phyloP scores from a whole-genome alignment of 495 filamentous ascomycete genomes.

The Acidiella bohemica region DNA sequence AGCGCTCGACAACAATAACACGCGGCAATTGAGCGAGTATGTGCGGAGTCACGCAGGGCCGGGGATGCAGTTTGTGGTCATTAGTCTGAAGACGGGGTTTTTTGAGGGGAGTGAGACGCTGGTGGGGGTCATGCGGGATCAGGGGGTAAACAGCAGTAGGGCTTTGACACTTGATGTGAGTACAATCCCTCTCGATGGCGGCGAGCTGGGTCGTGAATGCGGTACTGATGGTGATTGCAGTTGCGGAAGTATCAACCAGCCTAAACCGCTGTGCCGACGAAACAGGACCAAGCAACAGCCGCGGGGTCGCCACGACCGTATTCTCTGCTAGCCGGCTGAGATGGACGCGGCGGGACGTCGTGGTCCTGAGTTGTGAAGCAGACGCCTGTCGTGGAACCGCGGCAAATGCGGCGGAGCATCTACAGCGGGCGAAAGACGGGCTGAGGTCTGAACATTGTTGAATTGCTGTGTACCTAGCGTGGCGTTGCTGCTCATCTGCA shows the following conservation, averaged over 20 bases:
- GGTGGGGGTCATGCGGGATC: conserved; percentile 90
- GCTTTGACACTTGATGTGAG: conserved; percentile 91
- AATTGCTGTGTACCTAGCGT: too few species aligned
- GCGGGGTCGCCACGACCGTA: too few species aligned
- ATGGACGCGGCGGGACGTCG: too few species aligned
- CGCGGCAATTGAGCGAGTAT: conserved; percentile 87
- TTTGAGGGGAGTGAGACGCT: conserved; percentile 90
- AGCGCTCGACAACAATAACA: conserved; percentile 91
- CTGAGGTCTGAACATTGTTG: too few species aligned
- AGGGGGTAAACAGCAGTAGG: conserved; percentile 76
- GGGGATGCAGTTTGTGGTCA: conserved; percentile 98
- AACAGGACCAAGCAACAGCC: too few species aligned
- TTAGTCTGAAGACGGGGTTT: conserved; percentile 80
- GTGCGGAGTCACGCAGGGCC: conserved; percentile 87
- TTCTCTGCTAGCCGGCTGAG: too few species aligned
- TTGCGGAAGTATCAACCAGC: conserved; percentile 27
- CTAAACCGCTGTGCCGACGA: conserved; percentile 3
- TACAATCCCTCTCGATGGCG: conserved; percentile 15
- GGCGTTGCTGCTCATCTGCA: too few species aligned
- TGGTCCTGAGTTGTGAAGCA: too few species aligned
- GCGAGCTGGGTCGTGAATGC: conserved; percentile 4
- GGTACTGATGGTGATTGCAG: conserved; percentile 19
- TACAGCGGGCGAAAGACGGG: too few species aligned
- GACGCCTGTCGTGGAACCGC: too few species aligned
- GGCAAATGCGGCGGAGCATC: too few species aligned